phyloP scores from a whole-genome alignment of 2,329 filamentous ascomycete genomes.

The Epichloe amarillans region DNA sequence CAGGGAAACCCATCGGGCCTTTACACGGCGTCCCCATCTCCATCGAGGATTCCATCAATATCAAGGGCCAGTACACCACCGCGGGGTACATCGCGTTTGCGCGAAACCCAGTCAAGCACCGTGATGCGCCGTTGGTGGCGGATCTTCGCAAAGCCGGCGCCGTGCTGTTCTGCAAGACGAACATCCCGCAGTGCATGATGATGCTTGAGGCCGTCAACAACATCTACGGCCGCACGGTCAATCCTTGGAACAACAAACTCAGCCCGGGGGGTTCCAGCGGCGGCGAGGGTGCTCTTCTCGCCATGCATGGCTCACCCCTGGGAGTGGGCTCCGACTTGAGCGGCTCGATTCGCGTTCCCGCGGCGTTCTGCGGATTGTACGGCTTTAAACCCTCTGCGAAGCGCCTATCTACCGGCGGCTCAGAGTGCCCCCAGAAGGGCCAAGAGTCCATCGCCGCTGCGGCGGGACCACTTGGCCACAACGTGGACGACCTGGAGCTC shows the following conservation, averaged over 20 bases:
- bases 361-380: slow-evolving; percentile 22
- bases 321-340: slow-evolving; percentile 30
- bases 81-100: slow-evolving; percentile 18
- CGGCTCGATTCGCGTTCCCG: slow-evolving; percentile 25
- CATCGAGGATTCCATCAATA: slow-evolving; percentile 13
- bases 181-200: slow-evolving; percentile 46
- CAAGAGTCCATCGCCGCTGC: slow-evolving; percentile 22
- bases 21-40: slow-evolving; percentile 48
- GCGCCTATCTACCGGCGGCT: slow-evolving; percentile 15
- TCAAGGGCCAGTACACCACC: slow-evolving; percentile 4
- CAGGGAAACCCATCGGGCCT: slow-evolving; percentile 19
- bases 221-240: slow-evolving; percentile 47
- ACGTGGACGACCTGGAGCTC: slow-evolving; percentile 21
- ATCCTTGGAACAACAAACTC: slow-evolving; percentile 46
- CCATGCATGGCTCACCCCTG: slow-evolving; percentile 26
- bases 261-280: slow-evolving; percentile 54
- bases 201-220: slow-evolving; percentile 49
- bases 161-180: slow-evolving; percentile 54
- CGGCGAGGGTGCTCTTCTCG: slow-evolving; percentile 33
- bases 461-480: slow-evolving; percentile 21
- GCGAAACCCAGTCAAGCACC: background rate
- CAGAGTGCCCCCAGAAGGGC: slow-evolving; percentile 17
- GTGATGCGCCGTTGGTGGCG: slow-evolving; percentile 3
- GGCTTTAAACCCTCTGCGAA: slow-evolving; percentile 22
- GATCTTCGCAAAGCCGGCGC: slow-evolving; percentile 6